Conservation (phyloP, 768 basidiomycete genomes). For the Candolleomyces efflorescens region DNA sequence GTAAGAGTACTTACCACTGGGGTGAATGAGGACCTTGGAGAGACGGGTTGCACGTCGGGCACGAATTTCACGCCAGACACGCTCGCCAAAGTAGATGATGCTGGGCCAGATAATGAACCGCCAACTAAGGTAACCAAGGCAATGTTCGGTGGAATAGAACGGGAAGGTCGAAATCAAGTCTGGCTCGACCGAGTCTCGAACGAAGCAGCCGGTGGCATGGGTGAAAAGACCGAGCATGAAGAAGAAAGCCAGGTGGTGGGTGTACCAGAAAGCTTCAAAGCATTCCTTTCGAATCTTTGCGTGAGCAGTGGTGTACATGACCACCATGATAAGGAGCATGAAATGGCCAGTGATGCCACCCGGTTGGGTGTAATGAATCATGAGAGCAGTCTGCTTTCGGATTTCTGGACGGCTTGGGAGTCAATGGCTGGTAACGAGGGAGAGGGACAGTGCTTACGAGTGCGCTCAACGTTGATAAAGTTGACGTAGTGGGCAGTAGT, state of each 20-base stretch:
- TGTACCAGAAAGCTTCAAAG: conserved; percentile 98
- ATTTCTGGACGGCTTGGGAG: conserved; percentile 53
- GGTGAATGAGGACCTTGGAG: conserved; percentile 85
- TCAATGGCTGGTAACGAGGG: neutral
- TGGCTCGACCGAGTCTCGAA: conserved; percentile 79
- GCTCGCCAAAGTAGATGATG: conserved; percentile 84
- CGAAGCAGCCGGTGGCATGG: conserved; percentile 93
- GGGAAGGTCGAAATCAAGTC: conserved; percentile 70
- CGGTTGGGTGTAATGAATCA: conserved; percentile 85
- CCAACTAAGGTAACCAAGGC: conserved; percentile 91
- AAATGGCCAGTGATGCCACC: conserved; percentile 95
- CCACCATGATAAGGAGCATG: conserved; percentile 90
- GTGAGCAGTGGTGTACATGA: conserved; percentile 92
- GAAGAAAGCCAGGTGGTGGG: conserved; percentile 91
- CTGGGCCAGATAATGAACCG: conserved; percentile 90
- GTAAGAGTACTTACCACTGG: conserved; percentile 56
- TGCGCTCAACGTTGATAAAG: conserved; percentile 86
- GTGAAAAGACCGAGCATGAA: conserved; percentile 90
- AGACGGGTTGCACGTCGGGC: conserved; percentile 74
- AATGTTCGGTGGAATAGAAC: conserved; percentile 84
- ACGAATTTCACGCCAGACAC: conserved; percentile 79
- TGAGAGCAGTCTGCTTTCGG: conserved; percentile 66
- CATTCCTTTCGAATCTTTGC: conserved; percentile 82
- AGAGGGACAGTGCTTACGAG: conserved; percentile 50
- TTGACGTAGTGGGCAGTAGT: conserved; percentile 93